Percentiles rank a stretch among this genome's conserved stretches.
phyloP scores from a whole-genome alignment of 1,284 basidiomycete species.

The Thelephora terrestris region DNA sequence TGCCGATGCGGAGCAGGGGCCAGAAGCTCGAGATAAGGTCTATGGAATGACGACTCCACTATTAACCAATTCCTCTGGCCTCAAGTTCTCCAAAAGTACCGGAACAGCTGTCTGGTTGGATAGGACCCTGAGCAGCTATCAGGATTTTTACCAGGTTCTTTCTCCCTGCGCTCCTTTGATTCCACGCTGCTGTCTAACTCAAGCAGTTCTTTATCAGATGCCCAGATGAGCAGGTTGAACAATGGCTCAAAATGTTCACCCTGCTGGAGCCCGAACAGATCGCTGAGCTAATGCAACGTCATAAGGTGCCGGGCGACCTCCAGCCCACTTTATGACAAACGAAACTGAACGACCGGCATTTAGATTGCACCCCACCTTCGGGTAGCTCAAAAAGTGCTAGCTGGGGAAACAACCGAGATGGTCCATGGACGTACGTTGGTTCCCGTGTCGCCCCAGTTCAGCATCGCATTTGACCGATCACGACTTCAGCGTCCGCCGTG shows the following conservation, averaged over 20 bases:
- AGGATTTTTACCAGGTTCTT: slow-evolving; percentile 86
- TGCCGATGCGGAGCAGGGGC: slow-evolving; percentile 15
- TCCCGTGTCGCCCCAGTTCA: background rate
- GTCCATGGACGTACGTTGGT: slow-evolving; percentile 64
- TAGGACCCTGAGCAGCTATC: slow-evolving; percentile 61
- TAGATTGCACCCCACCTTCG: slow-evolving; percentile 50
- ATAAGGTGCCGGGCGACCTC: slow-evolving; percentile 33
- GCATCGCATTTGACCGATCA: slow-evolving; percentile 2
- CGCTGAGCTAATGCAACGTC: slow-evolving; percentile 44
- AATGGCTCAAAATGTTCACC: slow-evolving; percentile 80
- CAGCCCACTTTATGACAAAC: slow-evolving; percentile 6
- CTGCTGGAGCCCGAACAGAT: slow-evolving; percentile 60
- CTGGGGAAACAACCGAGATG: slow-evolving; percentile 81
- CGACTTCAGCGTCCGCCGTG: slow-evolving; percentile 27
- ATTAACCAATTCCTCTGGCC: slow-evolving; percentile 82
- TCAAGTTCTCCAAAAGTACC: slow-evolving; percentile 96
- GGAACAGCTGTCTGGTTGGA: slow-evolving; percentile 96
- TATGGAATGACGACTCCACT: slow-evolving; percentile 91
- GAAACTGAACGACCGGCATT: background rate
- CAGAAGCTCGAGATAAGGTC: slow-evolving; percentile 33
- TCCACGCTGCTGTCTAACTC: background rate
- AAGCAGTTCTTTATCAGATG: slow-evolving; percentile 82
- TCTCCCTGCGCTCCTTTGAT: background rate
- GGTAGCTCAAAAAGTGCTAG: slow-evolving; percentile 70
- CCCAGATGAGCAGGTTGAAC: slow-evolving; percentile 74